Evolutionary conservation across 371 early-diverging fungal species (phyloP).

Genomic region (Mortierella sp.): DNA sequence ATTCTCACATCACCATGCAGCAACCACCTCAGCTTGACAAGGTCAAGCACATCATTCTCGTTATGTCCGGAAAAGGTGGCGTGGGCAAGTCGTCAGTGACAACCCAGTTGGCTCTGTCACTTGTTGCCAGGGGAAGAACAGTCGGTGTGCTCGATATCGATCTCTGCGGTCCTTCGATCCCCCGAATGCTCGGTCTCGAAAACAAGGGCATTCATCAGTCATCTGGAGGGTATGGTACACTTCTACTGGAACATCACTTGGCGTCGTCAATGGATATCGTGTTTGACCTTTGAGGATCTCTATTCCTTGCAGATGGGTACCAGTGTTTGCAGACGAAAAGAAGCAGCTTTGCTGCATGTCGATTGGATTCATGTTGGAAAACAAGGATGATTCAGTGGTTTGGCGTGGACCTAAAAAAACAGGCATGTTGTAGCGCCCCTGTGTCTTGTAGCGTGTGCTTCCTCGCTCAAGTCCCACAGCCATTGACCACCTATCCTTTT

Average conservation of each 20-base stretch:
- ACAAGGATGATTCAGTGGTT: slow-evolving; percentile 88
- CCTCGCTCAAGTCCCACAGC: too few species aligned
- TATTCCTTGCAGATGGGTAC: slow-evolving; percentile 79
- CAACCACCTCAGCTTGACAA: slow-evolving; percentile 53
- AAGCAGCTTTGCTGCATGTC: slow-evolving; percentile 78
- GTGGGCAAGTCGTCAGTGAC: slow-evolving; percentile 90
- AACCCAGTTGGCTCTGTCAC: slow-evolving; percentile 71
- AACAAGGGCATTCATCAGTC: slow-evolving; percentile 82
- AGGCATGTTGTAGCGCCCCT: too few species aligned
- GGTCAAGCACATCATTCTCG: slow-evolving; percentile 79
- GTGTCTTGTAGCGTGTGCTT: too few species aligned
- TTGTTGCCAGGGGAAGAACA: slow-evolving; percentile 63
- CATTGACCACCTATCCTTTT: not conserved
- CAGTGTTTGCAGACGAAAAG: slow-evolving; percentile 86
- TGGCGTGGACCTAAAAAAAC: slow-evolving; percentile 97
- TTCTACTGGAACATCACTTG: not conserved
- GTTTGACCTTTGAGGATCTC: too few species aligned
- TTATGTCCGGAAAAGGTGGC: slow-evolving; percentile 97
- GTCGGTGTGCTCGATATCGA: slow-evolving; percentile 95
- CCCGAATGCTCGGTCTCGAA: slow-evolving; percentile 84
- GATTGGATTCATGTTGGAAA: slow-evolving; percentile 89
- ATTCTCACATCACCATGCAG: slow-evolving; percentile 16
- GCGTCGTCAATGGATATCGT: not conserved
- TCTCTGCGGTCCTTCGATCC: slow-evolving; percentile 94
- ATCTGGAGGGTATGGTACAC: slow-evolving; percentile 63